Evolutionary conservation across 768 basidiomycete genomes (phyloP).

Genomic region (Podaxis carcinomalis): DNA sequence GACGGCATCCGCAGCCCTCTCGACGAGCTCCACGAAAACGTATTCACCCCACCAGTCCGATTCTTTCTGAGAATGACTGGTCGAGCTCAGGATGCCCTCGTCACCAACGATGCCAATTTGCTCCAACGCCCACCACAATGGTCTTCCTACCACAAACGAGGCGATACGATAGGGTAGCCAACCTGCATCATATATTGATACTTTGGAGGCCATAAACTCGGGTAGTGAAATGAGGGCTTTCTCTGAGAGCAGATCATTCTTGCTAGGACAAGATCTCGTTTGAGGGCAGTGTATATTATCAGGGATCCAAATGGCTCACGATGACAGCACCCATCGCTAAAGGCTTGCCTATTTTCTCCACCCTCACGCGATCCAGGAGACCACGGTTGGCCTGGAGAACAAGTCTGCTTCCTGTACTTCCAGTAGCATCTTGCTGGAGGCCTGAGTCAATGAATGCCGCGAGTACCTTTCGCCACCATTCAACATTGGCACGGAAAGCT

Average conservation of each 20-base stretch:
- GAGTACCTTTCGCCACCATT: constrained; percentile 82
- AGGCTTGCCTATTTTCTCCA: constrained; percentile 72
- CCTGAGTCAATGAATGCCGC: constrained; percentile 58
- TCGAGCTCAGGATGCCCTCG: constrained; percentile 36
- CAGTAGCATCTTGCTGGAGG: constrained; percentile 33
- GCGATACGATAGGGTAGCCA: constrained; percentile 70
- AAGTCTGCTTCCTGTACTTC: constrained; percentile 39
- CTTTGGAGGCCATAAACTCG: constrained; percentile 50
- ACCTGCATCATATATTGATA: constrained; percentile 65
- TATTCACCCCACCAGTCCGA: constrained; percentile 66
- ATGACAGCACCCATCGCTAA: constrained; percentile 66
- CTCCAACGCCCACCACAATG: constrained; percentile 84
- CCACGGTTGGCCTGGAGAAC: constrained; percentile 52
- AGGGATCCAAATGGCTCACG: constrained; percentile 44
- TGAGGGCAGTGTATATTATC: not conserved
- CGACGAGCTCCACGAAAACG: constrained; percentile 61
- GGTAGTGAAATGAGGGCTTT: constrained; percentile 42
- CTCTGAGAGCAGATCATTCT: constrained; percentile 59
- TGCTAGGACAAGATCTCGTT: constrained; percentile 39
- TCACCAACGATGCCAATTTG: constrained; percentile 73
- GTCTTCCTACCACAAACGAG: constrained; percentile 68
- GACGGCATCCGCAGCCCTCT: constrained; percentile 60
- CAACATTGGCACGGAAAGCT: constrained; percentile 73
- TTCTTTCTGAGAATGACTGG: constrained; percentile 30
- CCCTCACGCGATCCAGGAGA: constrained; percentile 56